Evolutionary conservation across 441 rosid species (phyloP).

Genomic region (Adansonia grandidieri): DNA sequence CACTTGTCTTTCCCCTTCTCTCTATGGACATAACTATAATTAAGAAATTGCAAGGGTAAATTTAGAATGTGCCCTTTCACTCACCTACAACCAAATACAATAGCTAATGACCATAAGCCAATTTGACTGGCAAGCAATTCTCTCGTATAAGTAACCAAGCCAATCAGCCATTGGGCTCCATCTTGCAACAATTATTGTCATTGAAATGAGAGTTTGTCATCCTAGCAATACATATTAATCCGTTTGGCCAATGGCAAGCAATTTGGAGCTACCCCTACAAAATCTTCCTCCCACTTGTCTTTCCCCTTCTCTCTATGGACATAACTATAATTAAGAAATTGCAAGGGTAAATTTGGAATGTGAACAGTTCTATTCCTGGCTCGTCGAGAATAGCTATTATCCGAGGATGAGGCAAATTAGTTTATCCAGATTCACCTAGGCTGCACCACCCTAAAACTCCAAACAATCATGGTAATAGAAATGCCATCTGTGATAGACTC

Average conservation of each 20-base stretch:
- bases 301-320: not conserved
- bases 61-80: not conserved
- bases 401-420: not conserved
- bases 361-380: not conserved
- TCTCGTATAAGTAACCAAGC: not conserved
- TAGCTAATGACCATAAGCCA: not conserved
- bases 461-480: not conserved
- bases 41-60: conserved; percentile 1
- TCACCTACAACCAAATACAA: not conserved
- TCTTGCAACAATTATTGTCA: not conserved
- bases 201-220: not conserved
- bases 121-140: not conserved
- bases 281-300: not conserved
- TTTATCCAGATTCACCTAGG: not conserved
- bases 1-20: not conserved
- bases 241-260: not conserved
- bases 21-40: not conserved
- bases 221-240: not conserved
- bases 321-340: not conserved
- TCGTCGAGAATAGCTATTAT: not conserved
- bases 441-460: not conserved
- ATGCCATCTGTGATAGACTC: not conserved
- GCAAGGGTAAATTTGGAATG: not conserved
- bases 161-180: not conserved
- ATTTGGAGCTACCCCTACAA: not conserved